Conservation (phyloP, 2,329 filamentous ascomycete species). For the Blastomyces percursus region DNA sequence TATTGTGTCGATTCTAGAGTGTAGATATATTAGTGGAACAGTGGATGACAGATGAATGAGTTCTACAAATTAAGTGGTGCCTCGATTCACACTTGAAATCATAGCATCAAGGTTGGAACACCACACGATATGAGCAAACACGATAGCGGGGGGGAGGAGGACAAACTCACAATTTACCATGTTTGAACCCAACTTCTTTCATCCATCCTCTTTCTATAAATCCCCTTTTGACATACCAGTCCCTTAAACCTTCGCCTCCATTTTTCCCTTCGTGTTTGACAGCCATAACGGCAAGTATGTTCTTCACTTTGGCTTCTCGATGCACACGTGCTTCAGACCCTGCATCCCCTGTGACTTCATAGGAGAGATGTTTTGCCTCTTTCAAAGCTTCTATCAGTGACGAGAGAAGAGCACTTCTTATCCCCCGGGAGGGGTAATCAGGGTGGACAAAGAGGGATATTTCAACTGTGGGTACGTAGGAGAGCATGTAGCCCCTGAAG, state of each 20-base stretch:
- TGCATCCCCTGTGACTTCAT: conserved; percentile 14
- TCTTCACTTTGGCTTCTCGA: conserved; percentile 20
- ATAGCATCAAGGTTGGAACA: background rate
- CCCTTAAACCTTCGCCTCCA: conserved; percentile 24
- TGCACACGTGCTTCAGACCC: conserved; percentile 8
- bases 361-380: conserved; percentile 16
- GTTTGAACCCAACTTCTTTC: conserved; percentile 30
- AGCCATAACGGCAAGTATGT: conserved; percentile 31
- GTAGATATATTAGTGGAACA: background rate
- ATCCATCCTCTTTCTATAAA: conserved; percentile 31
- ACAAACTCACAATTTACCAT: conserved; percentile 26
- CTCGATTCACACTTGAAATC: background rate
- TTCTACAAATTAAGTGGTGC: background rate
- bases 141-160: conserved; percentile 3
- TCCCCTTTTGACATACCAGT: conserved; percentile 30
- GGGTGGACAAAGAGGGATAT: conserved; percentile 31
- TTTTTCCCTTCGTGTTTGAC: conserved; percentile 26
- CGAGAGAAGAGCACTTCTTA: conserved; percentile 26
- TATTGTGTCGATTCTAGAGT: conserved; percentile 9
- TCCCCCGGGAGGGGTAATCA: conserved; percentile 21
- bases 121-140: background rate
- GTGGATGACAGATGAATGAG: background rate
- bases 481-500: conserved; percentile 27
- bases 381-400: conserved; percentile 20
- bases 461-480: conserved; percentile 33